Conservation (phyloP, 192 early-diverging fungal genomes). For the Coemansia pectinata region DNA sequence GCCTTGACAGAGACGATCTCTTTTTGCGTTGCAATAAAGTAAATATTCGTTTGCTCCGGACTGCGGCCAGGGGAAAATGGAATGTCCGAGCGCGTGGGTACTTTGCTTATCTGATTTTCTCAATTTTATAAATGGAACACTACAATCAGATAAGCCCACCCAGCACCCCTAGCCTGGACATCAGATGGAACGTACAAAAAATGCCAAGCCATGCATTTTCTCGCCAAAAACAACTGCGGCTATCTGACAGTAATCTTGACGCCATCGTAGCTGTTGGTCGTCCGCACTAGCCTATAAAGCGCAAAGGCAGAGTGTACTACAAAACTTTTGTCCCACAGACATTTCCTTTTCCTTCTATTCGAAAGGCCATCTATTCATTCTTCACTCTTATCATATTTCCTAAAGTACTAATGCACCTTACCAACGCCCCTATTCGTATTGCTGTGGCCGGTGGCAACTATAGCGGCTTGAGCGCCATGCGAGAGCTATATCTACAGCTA, state of each 20-base stretch:
- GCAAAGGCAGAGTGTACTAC: background rate
- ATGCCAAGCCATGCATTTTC: background rate
- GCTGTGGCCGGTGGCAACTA: conserved; percentile 52
- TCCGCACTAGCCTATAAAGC: background rate
- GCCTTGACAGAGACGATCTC: background rate
- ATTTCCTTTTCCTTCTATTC: background rate
- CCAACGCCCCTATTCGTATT: conserved; percentile 31
- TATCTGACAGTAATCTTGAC: background rate
- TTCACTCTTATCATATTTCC: background rate
- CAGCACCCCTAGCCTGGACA: no score
- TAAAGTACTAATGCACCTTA: conserved; percentile 22
- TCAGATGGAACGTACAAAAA: background rate
- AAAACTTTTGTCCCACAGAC: background rate
- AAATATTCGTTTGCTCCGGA: background rate
- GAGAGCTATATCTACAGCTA: conserved; percentile 35
- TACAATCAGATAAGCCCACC: background rate
- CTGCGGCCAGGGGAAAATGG: background rate
- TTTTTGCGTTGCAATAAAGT: background rate
- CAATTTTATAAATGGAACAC: background rate
- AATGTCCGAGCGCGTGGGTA: background rate
- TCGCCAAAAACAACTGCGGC: background rate
- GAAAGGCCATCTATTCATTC: background rate
- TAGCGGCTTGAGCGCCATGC: conserved; percentile 37
- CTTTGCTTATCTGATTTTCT: background rate
- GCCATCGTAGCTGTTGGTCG: background rate